Evolutionary conservation across 495 filamentous ascomycete species (phyloP).

Genomic region (Tuber borchii): DNA sequence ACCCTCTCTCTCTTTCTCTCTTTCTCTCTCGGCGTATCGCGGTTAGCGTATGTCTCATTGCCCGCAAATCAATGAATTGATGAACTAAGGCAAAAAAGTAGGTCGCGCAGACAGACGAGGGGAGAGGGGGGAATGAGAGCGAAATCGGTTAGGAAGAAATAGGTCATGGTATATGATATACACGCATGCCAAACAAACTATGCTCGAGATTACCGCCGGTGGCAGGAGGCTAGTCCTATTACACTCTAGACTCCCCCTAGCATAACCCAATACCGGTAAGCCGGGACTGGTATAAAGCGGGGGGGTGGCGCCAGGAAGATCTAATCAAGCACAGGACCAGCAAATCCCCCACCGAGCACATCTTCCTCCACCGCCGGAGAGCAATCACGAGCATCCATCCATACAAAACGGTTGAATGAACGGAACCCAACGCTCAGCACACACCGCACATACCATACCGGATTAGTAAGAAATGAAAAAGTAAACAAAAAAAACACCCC

Average conservation of each 20-base stretch:
- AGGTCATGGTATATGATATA: not conserved
- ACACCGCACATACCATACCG: not conserved
- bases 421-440: not conserved
- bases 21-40: not conserved
- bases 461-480: not conserved
- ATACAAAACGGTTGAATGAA: not conserved
- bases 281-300: not conserved
- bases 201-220: not conserved
- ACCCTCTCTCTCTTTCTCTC: not conserved
- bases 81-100: not conserved
- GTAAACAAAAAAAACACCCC: not conserved
- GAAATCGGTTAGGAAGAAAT: not conserved
- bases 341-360: not conserved
- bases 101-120: not conserved
- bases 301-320: not conserved
- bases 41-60: not conserved
- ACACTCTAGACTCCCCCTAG: not conserved
- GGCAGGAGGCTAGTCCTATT: not conserved
- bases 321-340: not conserved
- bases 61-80: not conserved
- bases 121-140: not conserved
- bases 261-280: not conserved
- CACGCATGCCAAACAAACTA: not conserved
- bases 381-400: not conserved
- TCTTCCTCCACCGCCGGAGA: not conserved